These are phyloP conservation scores for Kandelia obovata DNA, from an alignment of 345 rosid species.

Conservation along the genomic window DNA sequence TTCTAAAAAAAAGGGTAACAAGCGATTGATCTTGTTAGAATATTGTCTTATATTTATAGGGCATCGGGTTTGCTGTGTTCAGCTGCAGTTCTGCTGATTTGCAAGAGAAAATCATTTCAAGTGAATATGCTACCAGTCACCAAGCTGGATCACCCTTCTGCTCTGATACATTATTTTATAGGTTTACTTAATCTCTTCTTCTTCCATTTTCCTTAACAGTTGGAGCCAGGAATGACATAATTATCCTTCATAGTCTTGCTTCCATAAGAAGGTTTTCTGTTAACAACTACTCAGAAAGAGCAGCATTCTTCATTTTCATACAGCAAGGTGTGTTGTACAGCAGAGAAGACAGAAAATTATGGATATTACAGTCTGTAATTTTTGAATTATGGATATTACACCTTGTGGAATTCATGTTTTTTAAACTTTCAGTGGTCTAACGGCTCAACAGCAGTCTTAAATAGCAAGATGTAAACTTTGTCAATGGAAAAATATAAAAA, in stretches of 20 bases:
- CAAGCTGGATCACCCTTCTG: too few relatives aligned
- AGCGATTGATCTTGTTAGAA: too few relatives aligned
- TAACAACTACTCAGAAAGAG: not conserved
- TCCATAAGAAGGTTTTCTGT: not conserved
- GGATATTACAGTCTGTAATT: conserved; percentile 17
- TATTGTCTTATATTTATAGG: too few relatives aligned
- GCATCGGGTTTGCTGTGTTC: too few relatives aligned
- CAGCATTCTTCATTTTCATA: not conserved
- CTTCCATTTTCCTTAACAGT: not conserved
- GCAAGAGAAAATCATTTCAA: too few relatives aligned
- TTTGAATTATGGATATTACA: conserved; percentile 5
- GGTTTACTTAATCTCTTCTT: too few relatives aligned
- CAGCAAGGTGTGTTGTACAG: not conserved
- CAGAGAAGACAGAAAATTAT: not conserved
- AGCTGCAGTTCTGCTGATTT: too few relatives aligned
- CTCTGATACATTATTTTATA: too few relatives aligned
- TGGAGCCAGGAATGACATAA: too few relatives aligned
- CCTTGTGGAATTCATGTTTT: too few relatives aligned
- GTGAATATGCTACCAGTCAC: too few relatives aligned
- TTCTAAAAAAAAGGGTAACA: too few relatives aligned
- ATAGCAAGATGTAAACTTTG: conserved; percentile 86
- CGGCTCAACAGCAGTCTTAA: conserved; percentile 92
- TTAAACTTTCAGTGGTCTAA: conserved; percentile 43
- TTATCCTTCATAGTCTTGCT: not conserved
- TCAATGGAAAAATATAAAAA: conserved; percentile 89